These are phyloP conservation scores for Lupinus albus DNA, from an alignment of 306 rosid species.

Conservation along the genomic window DNA sequence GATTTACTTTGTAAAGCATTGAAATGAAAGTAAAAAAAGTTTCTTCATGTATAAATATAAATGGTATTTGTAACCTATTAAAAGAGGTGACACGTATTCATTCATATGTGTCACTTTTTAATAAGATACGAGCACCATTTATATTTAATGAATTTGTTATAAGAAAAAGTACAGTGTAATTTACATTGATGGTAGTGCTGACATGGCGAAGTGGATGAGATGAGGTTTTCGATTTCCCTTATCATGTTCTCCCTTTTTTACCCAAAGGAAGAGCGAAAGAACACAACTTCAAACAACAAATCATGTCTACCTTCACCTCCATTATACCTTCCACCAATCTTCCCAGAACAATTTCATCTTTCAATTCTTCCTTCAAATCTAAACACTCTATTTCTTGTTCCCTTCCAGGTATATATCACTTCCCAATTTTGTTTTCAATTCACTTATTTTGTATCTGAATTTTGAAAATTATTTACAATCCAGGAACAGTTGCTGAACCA, in stretches of 20 bases:
- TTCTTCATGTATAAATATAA: too few relatives aligned
- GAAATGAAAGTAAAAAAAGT: too few relatives aligned
- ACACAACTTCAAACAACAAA: not conserved
- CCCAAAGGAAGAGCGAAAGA: not conserved
- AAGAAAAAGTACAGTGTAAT: too few relatives aligned
- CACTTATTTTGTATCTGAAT: constrained; percentile 17
- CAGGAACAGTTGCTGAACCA: constrained; percentile 68
- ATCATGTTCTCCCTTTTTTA: not conserved
- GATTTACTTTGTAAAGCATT: too few relatives aligned
- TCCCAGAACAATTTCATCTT: constrained; percentile 44
- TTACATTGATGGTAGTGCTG: too few relatives aligned
- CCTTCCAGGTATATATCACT: constrained; percentile 52
- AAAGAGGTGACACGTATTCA: too few relatives aligned
- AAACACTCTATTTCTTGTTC: constrained; percentile 53
- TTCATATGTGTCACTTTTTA: too few relatives aligned
- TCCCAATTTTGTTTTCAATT: not conserved
- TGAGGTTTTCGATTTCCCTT: constrained; percentile 7
- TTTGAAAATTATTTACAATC: constrained; percentile 11
- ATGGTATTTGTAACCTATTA: too few relatives aligned
- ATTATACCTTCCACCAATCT: constrained; percentile 46
- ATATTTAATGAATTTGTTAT: too few relatives aligned
- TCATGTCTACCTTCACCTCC: constrained; percentile 53
- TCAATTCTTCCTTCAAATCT: constrained; percentile 40
- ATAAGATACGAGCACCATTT: too few relatives aligned
- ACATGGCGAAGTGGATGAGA: not conserved